These are phyloP conservation scores for Melanogaster broomeanus DNA, from an alignment of 768 basidiomycete species.

Conservation along the genomic window DNA sequence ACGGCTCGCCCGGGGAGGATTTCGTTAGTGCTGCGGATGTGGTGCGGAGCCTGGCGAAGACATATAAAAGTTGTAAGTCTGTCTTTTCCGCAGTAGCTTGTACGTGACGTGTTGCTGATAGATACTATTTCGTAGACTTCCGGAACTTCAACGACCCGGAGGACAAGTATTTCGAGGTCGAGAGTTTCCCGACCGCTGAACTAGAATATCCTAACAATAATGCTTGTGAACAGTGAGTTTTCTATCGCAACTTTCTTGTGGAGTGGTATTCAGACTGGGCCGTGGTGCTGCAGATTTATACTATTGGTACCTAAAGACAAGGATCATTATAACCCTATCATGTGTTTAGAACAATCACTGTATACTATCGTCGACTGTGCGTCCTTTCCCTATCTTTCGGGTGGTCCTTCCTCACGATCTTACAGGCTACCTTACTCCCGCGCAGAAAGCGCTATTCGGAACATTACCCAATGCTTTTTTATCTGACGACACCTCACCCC, in stretches of 20 bases:
- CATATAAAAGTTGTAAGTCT: constrained; percentile 68
- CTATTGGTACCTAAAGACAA: constrained; percentile 80
- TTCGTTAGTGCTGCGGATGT: constrained; percentile 68
- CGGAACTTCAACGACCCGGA: constrained; percentile 61
- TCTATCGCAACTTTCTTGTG: background rate
- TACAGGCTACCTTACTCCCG: constrained; percentile 66
- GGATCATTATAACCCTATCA: constrained; percentile 85
- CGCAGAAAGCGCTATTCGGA: constrained; percentile 68
- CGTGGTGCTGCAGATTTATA: constrained; percentile 53
- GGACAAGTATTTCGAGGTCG: constrained; percentile 66
- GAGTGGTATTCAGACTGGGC: background rate
- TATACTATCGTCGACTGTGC: constrained; percentile 74
- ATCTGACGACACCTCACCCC: constrained; percentile 27
- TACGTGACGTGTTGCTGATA: constrained; percentile 12
- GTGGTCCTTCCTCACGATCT: constrained; percentile 10
- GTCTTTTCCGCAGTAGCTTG: background rate
- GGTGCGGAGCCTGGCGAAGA: constrained; percentile 60
- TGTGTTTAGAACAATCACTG: constrained; percentile 72
- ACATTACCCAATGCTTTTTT: constrained; percentile 51
- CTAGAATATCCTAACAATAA: constrained; percentile 77
- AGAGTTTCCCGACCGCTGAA: constrained; percentile 63
- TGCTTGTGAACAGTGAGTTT: constrained; percentile 64
- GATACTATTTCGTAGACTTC: constrained; percentile 54
- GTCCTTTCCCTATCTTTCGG: constrained; percentile 21
- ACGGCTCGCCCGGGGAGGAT: constrained; percentile 50